phyloP scores from a whole-genome alignment of 371 early-diverging fungal species.

The Rhizomucor pusillus region DNA sequence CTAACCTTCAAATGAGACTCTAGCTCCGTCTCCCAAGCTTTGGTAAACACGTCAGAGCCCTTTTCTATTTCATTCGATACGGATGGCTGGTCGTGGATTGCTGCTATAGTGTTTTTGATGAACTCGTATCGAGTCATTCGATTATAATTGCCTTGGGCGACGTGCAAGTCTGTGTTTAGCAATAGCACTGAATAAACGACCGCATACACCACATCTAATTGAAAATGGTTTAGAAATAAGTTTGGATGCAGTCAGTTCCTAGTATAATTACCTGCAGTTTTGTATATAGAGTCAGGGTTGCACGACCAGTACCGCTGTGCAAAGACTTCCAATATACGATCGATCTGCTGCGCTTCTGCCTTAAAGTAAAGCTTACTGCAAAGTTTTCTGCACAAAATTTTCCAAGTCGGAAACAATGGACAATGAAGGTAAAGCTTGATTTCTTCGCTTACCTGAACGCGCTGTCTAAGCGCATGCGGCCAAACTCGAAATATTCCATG shows the following conservation, averaged over 20 bases:
- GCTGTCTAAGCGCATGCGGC: slow-evolving; percentile 66
- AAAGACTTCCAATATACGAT: slow-evolving; percentile 82
- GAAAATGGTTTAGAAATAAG: too few species aligned
- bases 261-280: too few species aligned
- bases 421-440: too few species aligned
- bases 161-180: slow-evolving; percentile 91
- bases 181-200: slow-evolving; percentile 83
- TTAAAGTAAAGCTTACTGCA: slow-evolving; percentile 79
- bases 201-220: slow-evolving; percentile 78
- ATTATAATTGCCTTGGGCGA: slow-evolving; percentile 66
- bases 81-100: slow-evolving; percentile 52
- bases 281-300: too few species aligned
- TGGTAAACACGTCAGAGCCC: slow-evolving; percentile 19
- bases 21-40: slow-evolving; percentile 41
- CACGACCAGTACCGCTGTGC: slow-evolving; percentile 80
- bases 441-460: slow-evolving; percentile 63
- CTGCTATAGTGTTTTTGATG: slow-evolving; percentile 58
- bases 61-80: too few species aligned
- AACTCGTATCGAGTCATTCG: slow-evolving; percentile 63
- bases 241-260: background rate
- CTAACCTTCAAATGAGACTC: slow-evolving; percentile 40
- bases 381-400: slow-evolving; percentile 46
- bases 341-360: slow-evolving; percentile 92
- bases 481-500: slow-evolving; percentile 79
- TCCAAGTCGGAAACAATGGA: background rate